phyloP scores from a whole-genome alignment of 208 protist genomes.

The Crithidia acanthocephali region DNA sequence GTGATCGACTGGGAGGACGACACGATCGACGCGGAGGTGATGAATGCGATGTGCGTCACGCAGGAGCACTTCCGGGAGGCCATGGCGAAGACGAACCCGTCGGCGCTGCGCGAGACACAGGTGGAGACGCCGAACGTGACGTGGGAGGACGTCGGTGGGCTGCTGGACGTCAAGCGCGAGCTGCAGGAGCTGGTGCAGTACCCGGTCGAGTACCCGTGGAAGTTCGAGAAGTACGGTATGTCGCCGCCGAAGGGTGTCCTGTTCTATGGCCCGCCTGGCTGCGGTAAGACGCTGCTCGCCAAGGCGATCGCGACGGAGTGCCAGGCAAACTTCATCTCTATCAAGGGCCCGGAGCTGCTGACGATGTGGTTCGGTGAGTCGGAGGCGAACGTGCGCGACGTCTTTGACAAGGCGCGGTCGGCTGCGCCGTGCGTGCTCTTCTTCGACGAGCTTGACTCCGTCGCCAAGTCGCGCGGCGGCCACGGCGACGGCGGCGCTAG shows the following conservation, averaged over 20 bases:
- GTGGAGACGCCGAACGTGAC: slow-evolving; percentile 99
- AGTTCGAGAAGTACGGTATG: slow-evolving; percentile 99
- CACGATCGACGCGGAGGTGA: slow-evolving; percentile 98
- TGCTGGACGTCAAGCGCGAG: slow-evolving; percentile 98
- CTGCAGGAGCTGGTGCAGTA: slow-evolving; percentile 99
- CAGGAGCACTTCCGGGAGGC: slow-evolving; percentile 99
- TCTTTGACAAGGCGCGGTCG: slow-evolving; percentile 99
- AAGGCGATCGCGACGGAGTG: slow-evolving; percentile 99
- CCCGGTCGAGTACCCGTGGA: slow-evolving; percentile 99
- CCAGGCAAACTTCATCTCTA: slow-evolving; percentile 99
- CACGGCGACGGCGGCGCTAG: slow-evolving; percentile 98
- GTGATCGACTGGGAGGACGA: slow-evolving; percentile 99
- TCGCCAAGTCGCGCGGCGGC: slow-evolving; percentile 97
- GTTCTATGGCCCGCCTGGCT: slow-evolving; percentile 99
- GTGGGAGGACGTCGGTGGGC: slow-evolving; percentile 99
- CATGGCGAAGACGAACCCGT: slow-evolving; percentile 97
- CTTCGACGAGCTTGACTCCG: slow-evolving; percentile 99
- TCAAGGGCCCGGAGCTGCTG: slow-evolving; percentile 99
- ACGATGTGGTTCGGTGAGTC: slow-evolving; percentile 99
- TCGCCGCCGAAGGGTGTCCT: slow-evolving; percentile 98
- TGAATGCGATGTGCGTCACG: slow-evolving; percentile 98
- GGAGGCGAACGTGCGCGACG: slow-evolving; percentile 99
- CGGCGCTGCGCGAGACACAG: slow-evolving; percentile 98
- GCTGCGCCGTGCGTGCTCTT: slow-evolving; percentile 99
- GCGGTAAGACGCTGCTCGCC: slow-evolving; percentile 99